Evolutionary conservation across 2,329 filamentous ascomycete species (phyloP), one percentile per base, ranked within the genome.

Genomic region (Colletotrichum tofieldiae): DNA sequence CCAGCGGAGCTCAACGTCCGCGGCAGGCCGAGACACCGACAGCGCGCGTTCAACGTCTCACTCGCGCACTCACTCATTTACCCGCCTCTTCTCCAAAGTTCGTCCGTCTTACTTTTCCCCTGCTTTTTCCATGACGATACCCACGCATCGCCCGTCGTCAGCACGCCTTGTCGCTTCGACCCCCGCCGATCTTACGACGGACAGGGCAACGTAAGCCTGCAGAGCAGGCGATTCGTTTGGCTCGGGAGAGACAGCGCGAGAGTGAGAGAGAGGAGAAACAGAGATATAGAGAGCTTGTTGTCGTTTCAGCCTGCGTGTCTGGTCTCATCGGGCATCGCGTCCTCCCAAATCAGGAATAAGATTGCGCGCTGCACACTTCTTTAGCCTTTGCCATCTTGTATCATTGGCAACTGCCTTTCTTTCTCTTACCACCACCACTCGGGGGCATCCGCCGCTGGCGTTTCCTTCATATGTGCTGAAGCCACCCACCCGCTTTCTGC

Each of bases 241-340:
- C 26, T 62, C 60, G 39, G 62, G 37, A 60, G 47, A 9, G n/a
- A 26, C 47, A 29, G 23, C 23, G 23, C 23, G 23, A 26, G 20
- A 41, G 39, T 9, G 12, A 58, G 66, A 59, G 41, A 64, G 41
- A 14, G 49, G 39, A 2, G 12, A 64, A 59, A 59, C 32, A 58
- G 41, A 14, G 49, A 29, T 5, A n/a, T 16, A 32, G 11, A 37
- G 12, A 37, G 32, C 52, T 35, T 11, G 35, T 37, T 52, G n/a
- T 54, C 54, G 62, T 70, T 66, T 66, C 67, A 54, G 35, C 55
- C 47, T 41, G 54, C 67, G 55, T 66, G 47, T 66, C 62, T 66
- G n/a, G 45, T 43, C 49, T 51, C 5, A 47, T 12, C 47, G 47
- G 54, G 37, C 58, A 68, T 72, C 65, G n/a, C 51, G 56, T 71